phyloP scores from a whole-genome alignment of 1,284 basidiomycete species.

The Puccinia horiana region DNA sequence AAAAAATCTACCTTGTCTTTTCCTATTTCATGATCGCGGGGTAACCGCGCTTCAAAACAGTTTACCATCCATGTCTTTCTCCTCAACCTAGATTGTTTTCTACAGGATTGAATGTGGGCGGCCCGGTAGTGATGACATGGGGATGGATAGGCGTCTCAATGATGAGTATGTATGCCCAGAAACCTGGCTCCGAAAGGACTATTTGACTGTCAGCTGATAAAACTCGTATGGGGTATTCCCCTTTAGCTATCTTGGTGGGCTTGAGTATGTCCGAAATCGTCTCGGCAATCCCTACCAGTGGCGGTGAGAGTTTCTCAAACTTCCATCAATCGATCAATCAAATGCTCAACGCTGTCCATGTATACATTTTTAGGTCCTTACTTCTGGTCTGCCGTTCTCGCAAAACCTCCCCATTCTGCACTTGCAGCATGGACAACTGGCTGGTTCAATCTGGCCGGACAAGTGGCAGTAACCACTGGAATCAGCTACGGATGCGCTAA shows the following conservation, averaged over 20 bases:
- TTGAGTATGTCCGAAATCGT: constrained; percentile 56
- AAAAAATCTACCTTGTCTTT: not conserved
- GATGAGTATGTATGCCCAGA: constrained; percentile 50
- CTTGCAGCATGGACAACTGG: constrained; percentile 54
- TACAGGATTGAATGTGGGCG: constrained; percentile 23
- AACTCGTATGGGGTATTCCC: not conserved
- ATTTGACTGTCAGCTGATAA: not conserved
- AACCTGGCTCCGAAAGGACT: not conserved
- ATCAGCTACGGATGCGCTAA: constrained; percentile 70
- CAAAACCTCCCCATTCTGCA: constrained; percentile 46
- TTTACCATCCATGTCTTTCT: constrained; percentile 61
- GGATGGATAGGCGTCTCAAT: constrained; percentile 68
- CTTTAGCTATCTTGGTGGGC: constrained; percentile 52
- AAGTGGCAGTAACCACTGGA: constrained; percentile 72
- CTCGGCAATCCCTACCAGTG: constrained; percentile 69
- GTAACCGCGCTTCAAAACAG: constrained; percentile 68
- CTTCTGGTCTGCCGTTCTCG: constrained; percentile 50
- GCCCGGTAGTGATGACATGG: constrained; percentile 47
- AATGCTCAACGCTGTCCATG: not conserved
- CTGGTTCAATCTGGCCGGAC: constrained; percentile 70
- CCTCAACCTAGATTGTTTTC: not conserved
- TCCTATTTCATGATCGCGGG: constrained; percentile 60
- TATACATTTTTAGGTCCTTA: constrained; percentile 31
- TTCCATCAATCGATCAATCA: constrained; percentile 32
- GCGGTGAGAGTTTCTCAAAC: constrained; percentile 70